These are phyloP conservation scores for Cantharellus cinnabarinus DNA, from an alignment of 768 basidiomycete species.

Conservation along the genomic window DNA sequence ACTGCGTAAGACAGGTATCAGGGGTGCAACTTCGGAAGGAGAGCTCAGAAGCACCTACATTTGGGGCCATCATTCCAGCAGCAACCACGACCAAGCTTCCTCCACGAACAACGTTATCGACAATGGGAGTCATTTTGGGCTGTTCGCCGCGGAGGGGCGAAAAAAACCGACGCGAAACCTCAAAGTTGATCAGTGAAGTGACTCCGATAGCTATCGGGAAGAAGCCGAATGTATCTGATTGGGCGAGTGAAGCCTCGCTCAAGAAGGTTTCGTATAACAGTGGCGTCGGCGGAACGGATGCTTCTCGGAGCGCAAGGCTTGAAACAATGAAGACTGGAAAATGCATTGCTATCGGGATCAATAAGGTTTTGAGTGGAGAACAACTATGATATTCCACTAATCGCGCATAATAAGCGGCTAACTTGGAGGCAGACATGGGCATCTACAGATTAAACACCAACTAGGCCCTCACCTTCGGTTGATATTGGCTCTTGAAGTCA, in stretches of 20 bases:
- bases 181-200: neutral
- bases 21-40: neutral
- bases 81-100: neutral
- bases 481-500: neutral
- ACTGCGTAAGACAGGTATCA: neutral
- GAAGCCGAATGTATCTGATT: neutral
- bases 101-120: neutral
- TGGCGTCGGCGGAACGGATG: neutral
- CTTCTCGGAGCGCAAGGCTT: neutral
- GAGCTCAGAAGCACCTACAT: neutral
- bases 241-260: constrained; percentile 1
- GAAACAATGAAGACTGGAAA: neutral
- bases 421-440: neutral
- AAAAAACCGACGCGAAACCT: neutral
- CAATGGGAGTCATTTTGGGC: neutral
- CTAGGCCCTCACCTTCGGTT: neutral
- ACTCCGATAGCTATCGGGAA: neutral
- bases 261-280: neutral
- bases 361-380: neutral
- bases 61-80: neutral
- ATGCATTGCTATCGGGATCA: neutral
- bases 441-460: neutral
- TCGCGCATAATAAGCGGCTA: neutral
- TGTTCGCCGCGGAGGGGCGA: neutral
- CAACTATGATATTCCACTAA: neutral